Evolutionary conservation across 2,329 filamentous ascomycete species (phyloP), one percentile per base, ranked within the genome.

Genomic region (Scytalidium lignicola): DNA sequence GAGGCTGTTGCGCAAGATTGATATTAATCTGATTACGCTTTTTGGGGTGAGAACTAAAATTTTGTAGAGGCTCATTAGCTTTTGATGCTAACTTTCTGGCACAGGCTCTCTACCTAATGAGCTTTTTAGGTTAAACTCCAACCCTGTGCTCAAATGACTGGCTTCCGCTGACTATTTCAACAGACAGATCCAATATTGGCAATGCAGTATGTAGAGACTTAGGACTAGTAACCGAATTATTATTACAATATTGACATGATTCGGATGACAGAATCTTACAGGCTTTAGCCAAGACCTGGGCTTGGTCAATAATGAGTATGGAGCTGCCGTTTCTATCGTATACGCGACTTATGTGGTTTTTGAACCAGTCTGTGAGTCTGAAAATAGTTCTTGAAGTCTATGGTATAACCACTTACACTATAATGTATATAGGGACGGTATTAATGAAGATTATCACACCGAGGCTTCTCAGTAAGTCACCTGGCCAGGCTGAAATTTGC

Each of bases 1-100:
- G 44, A 46, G 39, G 44, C 19, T 46, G 28, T 17, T 46, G 44
- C 37, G 44, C n/a, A 46, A 46, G 44, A 46, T 46, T 40, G 44
- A 46, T 46, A 37, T 46, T 12, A 46, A 46, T 19, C 44, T 46
- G 5, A 46, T 46, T 18, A 46, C 44, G 12, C 28, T 46, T 9
- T 46, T 46, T 23, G 28, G 44, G n/a, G 26, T 28, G 13, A 28
- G 13, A 13, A 28, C 13, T 7, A 28, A 7, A 7, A 13, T 28
- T 7, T 28, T 7, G 7, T 7, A 28, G 7, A 28, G 7, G 13
- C 13, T 28, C 7, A 28, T 28, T 7, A 28, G n/a, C 13, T 28
- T 28, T 28, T 13, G 13, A 28, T 7, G 26, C 13, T 28, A 28
- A 28, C 26, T 28, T 28, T 13, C 13, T 13, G 13, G n/a, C n/a